Conservation (phyloP, 1,139 yeast species). For the Magnusiomyces paraingens region DNA sequence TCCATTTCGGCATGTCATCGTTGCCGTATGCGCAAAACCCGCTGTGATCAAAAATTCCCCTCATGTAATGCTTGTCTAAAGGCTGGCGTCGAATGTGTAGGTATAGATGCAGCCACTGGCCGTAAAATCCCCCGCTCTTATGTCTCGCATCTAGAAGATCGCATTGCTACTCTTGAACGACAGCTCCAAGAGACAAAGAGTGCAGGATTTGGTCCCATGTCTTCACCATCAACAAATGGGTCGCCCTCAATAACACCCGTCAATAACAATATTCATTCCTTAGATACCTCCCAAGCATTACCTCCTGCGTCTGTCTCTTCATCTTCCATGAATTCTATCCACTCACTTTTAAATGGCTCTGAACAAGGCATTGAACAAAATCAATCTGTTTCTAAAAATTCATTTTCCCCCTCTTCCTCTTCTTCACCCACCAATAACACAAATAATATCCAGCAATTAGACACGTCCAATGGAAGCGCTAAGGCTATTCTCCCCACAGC, state of each 20-base stretch:
- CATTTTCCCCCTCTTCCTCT: constrained; percentile 7
- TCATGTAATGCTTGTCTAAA: constrained; percentile 65
- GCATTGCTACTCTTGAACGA: constrained; percentile 50
- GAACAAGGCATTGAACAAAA: not conserved
- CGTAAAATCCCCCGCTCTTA: constrained; percentile 80
- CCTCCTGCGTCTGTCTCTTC: constrained; percentile 9
- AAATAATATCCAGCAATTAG: not conserved
- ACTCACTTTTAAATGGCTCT: constrained; percentile 10
- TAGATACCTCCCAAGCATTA: not conserved
- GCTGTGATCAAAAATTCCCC: constrained; percentile 81
- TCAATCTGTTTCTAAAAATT: not conserved
- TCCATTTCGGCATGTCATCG: constrained; percentile 73
- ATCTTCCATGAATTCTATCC: constrained; percentile 3
- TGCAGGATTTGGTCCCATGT: constrained; percentile 34
- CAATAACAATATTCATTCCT: not conserved
- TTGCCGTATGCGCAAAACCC: constrained; percentile 70
- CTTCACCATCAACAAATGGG: constrained; percentile 1
- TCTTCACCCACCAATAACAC: not conserved
- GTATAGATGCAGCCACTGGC: constrained; percentile 83
- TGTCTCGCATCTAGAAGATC: constrained; percentile 63
- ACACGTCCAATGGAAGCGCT: not conserved
- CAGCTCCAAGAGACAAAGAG: constrained; percentile 41
- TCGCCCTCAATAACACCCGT: not conserved
- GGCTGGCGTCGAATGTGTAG: constrained; percentile 68
- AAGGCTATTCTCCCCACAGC: no score